Conservation (phyloP, 306 rosid species). For the Vigna trinervia region DNA sequence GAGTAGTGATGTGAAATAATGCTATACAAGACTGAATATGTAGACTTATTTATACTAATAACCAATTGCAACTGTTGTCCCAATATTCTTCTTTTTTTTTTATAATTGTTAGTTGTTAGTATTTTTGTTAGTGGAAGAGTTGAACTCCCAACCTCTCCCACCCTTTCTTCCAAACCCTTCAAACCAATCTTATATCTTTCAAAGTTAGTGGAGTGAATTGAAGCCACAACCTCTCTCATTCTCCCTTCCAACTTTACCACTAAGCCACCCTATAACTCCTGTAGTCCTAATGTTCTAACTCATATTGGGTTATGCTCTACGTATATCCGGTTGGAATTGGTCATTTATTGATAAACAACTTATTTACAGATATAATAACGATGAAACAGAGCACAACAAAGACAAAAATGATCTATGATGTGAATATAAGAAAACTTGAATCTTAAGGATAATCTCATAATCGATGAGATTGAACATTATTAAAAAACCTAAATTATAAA, state of each 20-base stretch:
- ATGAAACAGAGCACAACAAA: conserved; percentile 3
- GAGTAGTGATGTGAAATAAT: neutral
- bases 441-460: conserved; percentile 6
- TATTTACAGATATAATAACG: conserved; percentile 20
- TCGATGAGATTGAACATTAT: neutral
- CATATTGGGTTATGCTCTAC: conserved; percentile 1
- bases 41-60: neutral
- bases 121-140: too few species aligned
- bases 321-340: neutral
- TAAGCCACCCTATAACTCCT: neutral
- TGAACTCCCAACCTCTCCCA: too few species aligned
- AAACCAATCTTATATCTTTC: too few species aligned
- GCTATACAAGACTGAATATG: neutral
- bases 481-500: neutral
- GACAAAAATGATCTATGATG: conserved; percentile 26
- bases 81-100: neutral
- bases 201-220: too few species aligned
- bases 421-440: conserved; percentile 7
- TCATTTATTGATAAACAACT: conserved; percentile 8
- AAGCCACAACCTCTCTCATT: too few species aligned
- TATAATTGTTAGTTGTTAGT: too few species aligned
- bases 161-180: too few species aligned
- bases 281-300: neutral
- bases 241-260: too few species aligned
- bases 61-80: neutral